These are phyloP conservation scores for Zangia roseola DNA, from an alignment of 768 basidiomycete genomes.

Conservation along the genomic window DNA sequence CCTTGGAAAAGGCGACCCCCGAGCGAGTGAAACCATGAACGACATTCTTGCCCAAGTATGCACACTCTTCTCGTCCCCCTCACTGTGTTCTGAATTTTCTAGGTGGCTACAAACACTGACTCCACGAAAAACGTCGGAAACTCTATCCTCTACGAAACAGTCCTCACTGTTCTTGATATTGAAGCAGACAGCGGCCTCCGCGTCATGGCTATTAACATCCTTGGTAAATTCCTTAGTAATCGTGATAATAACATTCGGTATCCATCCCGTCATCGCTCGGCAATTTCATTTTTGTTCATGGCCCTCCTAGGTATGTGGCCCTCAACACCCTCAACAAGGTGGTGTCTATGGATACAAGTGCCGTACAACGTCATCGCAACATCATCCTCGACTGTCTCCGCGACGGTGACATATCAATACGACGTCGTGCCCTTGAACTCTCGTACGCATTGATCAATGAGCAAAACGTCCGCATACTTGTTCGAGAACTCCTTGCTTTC, in stretches of 20 bases:
- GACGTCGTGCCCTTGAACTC: constrained; percentile 92
- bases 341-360: constrained; percentile 95
- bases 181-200: constrained; percentile 94
- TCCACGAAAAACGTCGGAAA: constrained; percentile 98
- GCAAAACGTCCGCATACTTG: constrained; percentile 86
- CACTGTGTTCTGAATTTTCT: constrained; percentile 5
- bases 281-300: constrained; percentile 6
- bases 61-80: not conserved
- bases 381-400: constrained; percentile 98
- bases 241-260: constrained; percentile 98
- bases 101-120: constrained; percentile 99
- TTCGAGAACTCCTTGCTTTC: constrained; percentile 91
- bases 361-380: constrained; percentile 96
- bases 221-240: constrained; percentile 97
- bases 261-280: constrained; percentile 17
- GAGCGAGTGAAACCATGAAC: constrained; percentile 96
- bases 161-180: constrained; percentile 93
- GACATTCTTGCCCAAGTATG: constrained; percentile 92
- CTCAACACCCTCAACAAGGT: constrained; percentile 98
- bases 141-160: constrained; percentile 96
- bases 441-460: constrained; percentile 98
- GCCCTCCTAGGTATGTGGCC: constrained; percentile 78
- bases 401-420: constrained; percentile 99
- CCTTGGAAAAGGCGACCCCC: constrained; percentile 81
- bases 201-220: constrained; percentile 99